Base-by-base conservation (phyloP, 441 rosid species). In the Pelargonium citronellum region DNA sequence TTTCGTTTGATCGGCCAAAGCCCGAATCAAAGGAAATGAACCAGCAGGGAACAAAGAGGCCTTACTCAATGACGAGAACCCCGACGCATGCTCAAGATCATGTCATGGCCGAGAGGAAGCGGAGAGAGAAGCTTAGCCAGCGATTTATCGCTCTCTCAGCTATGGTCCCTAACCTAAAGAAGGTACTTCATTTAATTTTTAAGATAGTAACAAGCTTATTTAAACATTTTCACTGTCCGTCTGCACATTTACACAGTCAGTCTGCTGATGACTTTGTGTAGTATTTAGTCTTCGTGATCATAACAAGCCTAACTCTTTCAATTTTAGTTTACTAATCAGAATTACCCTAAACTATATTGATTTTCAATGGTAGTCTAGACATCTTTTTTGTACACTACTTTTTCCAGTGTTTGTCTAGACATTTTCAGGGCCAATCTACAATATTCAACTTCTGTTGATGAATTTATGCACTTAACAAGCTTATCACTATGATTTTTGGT, bases 61-160 rank as follows among this genome's bases (percentile, higher is more conserved):
- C 69, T 69, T 57, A 63, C 22, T 51, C 83, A 0, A 49, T 75
- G 51, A 66, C 71, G 5, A 79, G 81, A 79, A 79, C 57, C 68
- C 83, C 82, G 16, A 73, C 78, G 7, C 76, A 79, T 64, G 92
- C 89, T 62, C 88, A 84, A 75, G 90, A 87, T 64, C 97, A 91
- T 67, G 79, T 87, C 7, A 64, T 89, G 39, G 91, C 95, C 0
- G 97, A 91, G 73, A 82, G 97, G 64, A 89, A 78, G 75, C 78
- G 95, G 37, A 79, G 96, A 71, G 92, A 91, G 79, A 89, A 87
- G 81, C 88, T 91, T 30, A 87, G 76, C 74, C 87, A 86, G 79
- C 79, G 88, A 0, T 89, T 91, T 72, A 81, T 87, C 7, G 91
- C 95, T 74, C 89, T 91, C 68, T 87, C 92, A n/a, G 85, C 91